Conservation (phyloP, 139 green algal genomes). For the Volvox reticuliferus region DNA sequence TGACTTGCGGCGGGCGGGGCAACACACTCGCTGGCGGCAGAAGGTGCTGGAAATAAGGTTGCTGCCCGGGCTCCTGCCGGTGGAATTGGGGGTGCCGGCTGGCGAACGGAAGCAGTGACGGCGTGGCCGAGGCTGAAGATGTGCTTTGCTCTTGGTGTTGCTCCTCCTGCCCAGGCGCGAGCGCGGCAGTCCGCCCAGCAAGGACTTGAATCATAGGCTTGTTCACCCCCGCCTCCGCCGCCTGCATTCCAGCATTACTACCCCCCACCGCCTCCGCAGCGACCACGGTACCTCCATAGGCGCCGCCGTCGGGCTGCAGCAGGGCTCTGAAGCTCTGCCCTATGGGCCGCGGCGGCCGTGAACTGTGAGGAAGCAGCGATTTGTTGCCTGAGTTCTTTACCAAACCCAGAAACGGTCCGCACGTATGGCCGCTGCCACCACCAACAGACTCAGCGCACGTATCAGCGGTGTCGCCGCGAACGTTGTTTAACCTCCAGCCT, state of each 20-base stretch:
- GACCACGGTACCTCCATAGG: background rate
- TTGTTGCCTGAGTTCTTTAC: too few relatives aligned
- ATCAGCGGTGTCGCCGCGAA: background rate
- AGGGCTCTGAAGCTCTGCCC: slow-evolving; percentile 7
- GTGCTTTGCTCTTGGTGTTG: background rate
- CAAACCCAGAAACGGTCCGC: too few relatives aligned
- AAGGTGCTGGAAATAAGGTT: background rate
- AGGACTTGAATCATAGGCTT: background rate
- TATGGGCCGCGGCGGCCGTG: background rate
- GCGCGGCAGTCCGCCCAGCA: too few relatives aligned
- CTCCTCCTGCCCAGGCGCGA: background rate
- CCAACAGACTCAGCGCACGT: background rate
- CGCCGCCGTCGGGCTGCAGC: background rate
- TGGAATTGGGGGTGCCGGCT: background rate
- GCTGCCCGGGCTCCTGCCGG: background rate
- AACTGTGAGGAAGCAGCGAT: background rate
- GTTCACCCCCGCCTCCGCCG: background rate
- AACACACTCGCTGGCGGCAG: background rate
- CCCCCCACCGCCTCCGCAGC: background rate
- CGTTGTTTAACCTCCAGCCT: background rate
- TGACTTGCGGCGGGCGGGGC: background rate
- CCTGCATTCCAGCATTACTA: background rate
- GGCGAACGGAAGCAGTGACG: background rate
- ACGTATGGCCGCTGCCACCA: background rate
- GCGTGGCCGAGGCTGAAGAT: background rate